These are phyloP conservation scores for Blyttiomyces sp. DNA, from an alignment of 371 early-diverging fungal species.

Conservation along the genomic window DNA sequence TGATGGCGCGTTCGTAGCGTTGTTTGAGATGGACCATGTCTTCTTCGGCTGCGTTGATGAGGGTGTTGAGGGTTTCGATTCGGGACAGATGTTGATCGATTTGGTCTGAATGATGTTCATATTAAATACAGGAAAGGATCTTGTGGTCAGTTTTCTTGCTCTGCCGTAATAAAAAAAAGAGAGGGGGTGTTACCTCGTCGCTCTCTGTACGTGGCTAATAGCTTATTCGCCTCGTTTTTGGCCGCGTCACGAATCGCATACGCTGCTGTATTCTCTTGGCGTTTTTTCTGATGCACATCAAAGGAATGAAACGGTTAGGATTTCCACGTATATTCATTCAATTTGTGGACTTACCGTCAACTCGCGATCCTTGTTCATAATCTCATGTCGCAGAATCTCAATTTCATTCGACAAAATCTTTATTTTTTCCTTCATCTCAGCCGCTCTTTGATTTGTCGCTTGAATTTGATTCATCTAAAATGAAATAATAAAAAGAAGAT, in stretches of 20 bases:
- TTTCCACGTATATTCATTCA: background rate
- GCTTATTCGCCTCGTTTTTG: conserved; percentile 55
- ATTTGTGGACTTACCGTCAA: conserved; percentile 32
- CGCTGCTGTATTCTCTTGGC: conserved; percentile 51
- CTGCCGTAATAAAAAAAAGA: too few relatives aligned
- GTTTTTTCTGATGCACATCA: conserved; percentile 33
- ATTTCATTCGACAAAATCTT: conserved; percentile 53
- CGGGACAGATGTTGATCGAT: conserved; percentile 52
- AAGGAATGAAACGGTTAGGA: background rate
- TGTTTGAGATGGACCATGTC: conserved; percentile 42
- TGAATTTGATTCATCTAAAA: conserved; percentile 54
- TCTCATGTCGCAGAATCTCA: conserved; percentile 54
- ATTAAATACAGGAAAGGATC: background rate
- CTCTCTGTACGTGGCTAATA: conserved; percentile 42
- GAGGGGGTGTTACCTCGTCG: conserved; percentile 38
- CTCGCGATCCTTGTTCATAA: conserved; percentile 50
- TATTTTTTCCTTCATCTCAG: conserved; percentile 60
- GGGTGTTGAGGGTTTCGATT: conserved; percentile 50
- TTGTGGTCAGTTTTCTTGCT: background rate
- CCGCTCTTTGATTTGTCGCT: conserved; percentile 45
- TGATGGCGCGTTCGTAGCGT: conserved; percentile 38
- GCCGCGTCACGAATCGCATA: conserved; percentile 48
- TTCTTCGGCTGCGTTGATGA: conserved; percentile 44
- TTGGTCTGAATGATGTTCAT: conserved; percentile 30
- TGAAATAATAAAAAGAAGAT: too few relatives aligned